A percentile compares a stretch with the other conserved stretches of the same genome.
Evolutionary conservation across 768 basidiomycete genomes (phyloP).

Genomic region (Cyathus striatus): DNA sequence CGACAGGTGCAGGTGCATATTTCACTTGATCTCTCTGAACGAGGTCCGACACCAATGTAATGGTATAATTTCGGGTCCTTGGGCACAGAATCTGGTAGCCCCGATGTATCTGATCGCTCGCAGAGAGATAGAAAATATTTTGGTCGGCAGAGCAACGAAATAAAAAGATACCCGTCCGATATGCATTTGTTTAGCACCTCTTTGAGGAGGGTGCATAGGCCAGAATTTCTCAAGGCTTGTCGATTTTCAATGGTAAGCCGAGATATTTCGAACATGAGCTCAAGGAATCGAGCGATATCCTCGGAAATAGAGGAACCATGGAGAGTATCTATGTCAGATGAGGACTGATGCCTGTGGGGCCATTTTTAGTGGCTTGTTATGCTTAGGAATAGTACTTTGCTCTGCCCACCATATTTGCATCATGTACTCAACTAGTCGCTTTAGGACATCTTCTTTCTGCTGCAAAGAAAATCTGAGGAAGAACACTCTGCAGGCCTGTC

Average conservation of each 20-base stretch:
- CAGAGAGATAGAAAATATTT: background rate
- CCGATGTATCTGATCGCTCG: background rate
- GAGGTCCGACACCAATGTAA: too few relatives aligned
- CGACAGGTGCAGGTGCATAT: too few relatives aligned
- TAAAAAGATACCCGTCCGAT: background rate
- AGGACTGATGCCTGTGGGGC: too few relatives aligned
- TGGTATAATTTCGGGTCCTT: too few relatives aligned
- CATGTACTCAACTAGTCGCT: background rate
- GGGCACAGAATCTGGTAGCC: too few relatives aligned
- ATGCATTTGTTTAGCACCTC: background rate
- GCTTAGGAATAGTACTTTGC: too few relatives aligned
- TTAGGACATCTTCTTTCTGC: background rate
- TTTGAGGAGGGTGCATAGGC: background rate
- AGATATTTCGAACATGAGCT: background rate
- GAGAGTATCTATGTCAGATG: too few relatives aligned
- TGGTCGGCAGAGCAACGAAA: background rate
- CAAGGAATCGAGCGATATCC: background rate
- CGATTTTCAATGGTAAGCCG: background rate
- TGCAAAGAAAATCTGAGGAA: constrained; percentile 2
- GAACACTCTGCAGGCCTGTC: constrained; percentile 11
- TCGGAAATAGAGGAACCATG: too few relatives aligned
- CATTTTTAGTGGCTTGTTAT: too few relatives aligned
- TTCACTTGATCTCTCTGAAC: too few relatives aligned
- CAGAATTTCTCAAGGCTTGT: background rate
- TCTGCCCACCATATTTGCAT: background rate